These are phyloP conservation scores for Mortierella hygrophila DNA, from an alignment of 192 early-diverging fungal species.

Conservation along the genomic window DNA sequence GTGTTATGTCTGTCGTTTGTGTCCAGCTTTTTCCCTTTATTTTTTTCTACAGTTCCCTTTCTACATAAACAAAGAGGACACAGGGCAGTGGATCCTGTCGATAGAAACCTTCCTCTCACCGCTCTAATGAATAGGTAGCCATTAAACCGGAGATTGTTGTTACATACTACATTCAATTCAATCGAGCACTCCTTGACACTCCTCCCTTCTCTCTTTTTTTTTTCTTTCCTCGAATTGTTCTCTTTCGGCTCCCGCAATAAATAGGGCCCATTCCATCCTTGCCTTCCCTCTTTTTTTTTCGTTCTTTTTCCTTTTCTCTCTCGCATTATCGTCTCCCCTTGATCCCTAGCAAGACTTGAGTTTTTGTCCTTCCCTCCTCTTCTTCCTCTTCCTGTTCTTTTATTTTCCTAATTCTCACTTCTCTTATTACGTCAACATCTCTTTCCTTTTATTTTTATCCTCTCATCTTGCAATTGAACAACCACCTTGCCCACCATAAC, in stretches of 20 bases:
- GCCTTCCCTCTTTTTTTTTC: background rate
- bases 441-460: background rate
- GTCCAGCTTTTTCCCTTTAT: too few species aligned
- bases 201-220: too few species aligned
- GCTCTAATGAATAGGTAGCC: too few species aligned
- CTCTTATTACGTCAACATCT: background rate
- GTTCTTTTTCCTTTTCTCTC: background rate
- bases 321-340: background rate
- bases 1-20: too few species aligned
- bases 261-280: background rate
- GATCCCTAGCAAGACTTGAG: background rate
- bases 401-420: background rate
- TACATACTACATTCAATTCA: too few species aligned
- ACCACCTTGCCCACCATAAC: background rate
- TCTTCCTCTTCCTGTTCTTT: background rate
- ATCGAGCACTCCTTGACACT: too few species aligned
- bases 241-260: background rate
- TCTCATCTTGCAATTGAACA: background rate
- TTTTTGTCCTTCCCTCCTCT: background rate
- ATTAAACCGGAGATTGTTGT: too few species aligned
- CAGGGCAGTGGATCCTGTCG: too few species aligned
- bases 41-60: too few species aligned
- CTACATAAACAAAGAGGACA: too few species aligned
- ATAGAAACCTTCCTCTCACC: too few species aligned
- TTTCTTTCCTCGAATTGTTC: too few species aligned